Base-by-base conservation (phyloP, 106 monocot species). In the Dendrobium catenatum region DNA sequence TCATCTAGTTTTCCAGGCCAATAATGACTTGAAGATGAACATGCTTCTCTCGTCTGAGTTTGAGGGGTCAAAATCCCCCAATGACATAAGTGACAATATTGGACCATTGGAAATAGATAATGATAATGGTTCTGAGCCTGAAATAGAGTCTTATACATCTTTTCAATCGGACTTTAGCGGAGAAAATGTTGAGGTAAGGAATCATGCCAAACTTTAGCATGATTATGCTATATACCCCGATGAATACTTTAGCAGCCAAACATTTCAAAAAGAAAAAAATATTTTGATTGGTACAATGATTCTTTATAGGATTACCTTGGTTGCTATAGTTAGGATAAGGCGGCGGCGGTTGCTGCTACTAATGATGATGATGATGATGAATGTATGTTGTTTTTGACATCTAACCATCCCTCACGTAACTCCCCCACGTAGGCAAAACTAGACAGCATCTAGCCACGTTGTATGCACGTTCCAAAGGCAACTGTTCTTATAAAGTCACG, bases 1-100 rank as follows among this genome's bases (percentile, higher is more conserved):
- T 41, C 47, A 24, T 76, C 24, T 20, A 42, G 66, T 42, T 68
- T 83, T 72, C 56, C 78, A 89, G 83, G 83, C 41, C 37, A 84
- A 75, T 56, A 79, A 82, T 85, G 72, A 79, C 49, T 13, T 54
- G 5, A 4, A 42, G 37, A 54, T 22, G 17, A 79, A 87, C 49
- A 56, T 68, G n/a, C 54, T 26, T 37, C 64, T 70, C 27, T 81
- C 68, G 67, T 79, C 5, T 54, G 47, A 82, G 75, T 59, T 31
- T 55, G 54, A 11, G 48, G 55, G 77, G 20, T 20, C 77, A 58
- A 59, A 33, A 40, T 56, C 58, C 56, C 19, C 58, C 6, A 59
- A 41, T 9, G 31, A 55, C 24, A 41, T 44, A 58, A 81, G 33
- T 75, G 81, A 41, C 18, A 4, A 67, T 3, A 44, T 27, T 79